Conservation (phyloP, 768 basidiomycete genomes). For the Hortiboletus flavorubellus region DNA sequence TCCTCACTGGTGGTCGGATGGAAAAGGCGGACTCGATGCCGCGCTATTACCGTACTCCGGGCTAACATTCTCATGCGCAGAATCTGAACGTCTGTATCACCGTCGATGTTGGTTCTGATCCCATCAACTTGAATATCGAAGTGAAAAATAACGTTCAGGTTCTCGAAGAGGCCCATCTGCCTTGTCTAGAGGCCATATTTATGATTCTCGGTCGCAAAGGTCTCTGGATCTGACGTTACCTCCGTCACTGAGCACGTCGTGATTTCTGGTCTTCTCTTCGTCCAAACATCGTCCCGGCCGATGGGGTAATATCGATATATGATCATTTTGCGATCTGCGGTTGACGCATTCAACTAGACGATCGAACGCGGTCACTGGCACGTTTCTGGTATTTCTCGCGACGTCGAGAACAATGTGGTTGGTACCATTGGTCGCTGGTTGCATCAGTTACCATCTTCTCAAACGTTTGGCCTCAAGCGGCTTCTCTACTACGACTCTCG, state of each 20-base stretch:
- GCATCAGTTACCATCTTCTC: slow-evolving; percentile 86
- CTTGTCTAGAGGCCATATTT: neutral
- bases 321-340: neutral
- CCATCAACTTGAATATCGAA: slow-evolving; percentile 83
- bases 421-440: slow-evolving; percentile 79
- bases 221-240: slow-evolving; percentile 87
- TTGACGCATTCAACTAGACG: slow-evolving; percentile 44
- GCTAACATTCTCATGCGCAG: slow-evolving; percentile 50
- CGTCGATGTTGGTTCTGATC: slow-evolving; percentile 86
- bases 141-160: slow-evolving; percentile 79
- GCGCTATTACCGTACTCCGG: neutral
- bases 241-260: slow-evolving; percentile 88
- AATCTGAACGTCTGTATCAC: slow-evolving; percentile 88
- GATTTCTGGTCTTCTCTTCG: slow-evolving; percentile 86
- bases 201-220: slow-evolving; percentile 22
- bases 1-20: slow-evolving; percentile 67
- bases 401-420: slow-evolving; percentile 85
- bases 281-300: slow-evolving; percentile 84
- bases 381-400: slow-evolving; percentile 76
- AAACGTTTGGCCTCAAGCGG: slow-evolving; percentile 81
- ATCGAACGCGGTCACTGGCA: slow-evolving; percentile 82
- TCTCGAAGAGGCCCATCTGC: slow-evolving; percentile 26
- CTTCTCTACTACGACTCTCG: slow-evolving; percentile 65
- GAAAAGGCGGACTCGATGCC: slow-evolving; percentile 43
- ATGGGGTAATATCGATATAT: slow-evolving; percentile 49